These are phyloP conservation scores for Lentinula edodes DNA, from an alignment of 768 basidiomycete genomes.

Conservation along the genomic window DNA sequence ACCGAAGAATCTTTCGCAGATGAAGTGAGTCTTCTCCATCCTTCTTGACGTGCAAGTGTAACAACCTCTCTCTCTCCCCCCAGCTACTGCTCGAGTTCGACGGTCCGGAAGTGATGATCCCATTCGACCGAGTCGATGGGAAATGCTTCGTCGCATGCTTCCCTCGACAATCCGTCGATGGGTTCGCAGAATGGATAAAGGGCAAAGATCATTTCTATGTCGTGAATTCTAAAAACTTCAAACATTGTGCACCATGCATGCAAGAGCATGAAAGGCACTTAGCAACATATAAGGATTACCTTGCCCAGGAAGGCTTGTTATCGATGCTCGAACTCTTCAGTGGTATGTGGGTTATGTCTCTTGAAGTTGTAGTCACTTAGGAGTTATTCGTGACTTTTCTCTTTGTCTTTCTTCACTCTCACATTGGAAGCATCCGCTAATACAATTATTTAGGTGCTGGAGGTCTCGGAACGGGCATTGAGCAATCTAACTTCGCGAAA, in stretches of 20 bases:
- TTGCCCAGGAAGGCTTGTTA: constrained; percentile 36
- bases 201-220: constrained; percentile 58
- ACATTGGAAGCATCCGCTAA: neutral
- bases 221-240: constrained; percentile 20
- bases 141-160: constrained; percentile 44
- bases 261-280: constrained; percentile 24
- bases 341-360: constrained; percentile 33
- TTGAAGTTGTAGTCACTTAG: neutral
- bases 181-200: constrained; percentile 42
- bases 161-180: constrained; percentile 11
- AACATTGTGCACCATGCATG: neutral
- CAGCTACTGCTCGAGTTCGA: neutral
- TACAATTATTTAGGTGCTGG: constrained; percentile 51
- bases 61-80: neutral
- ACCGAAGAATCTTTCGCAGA: constrained; percentile 7
- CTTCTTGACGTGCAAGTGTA: no score
- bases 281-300: constrained; percentile 22
- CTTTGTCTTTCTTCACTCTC: neutral
- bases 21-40: neutral
- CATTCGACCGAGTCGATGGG: constrained; percentile 42
- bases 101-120: constrained; percentile 10
- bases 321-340: constrained; percentile 56
- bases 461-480: constrained; percentile 65
- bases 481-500: constrained; percentile 54
- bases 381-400: neutral